Conservation (phyloP, 495 filamentous ascomycete genomes). For the Schizothecium vesticola region DNA sequence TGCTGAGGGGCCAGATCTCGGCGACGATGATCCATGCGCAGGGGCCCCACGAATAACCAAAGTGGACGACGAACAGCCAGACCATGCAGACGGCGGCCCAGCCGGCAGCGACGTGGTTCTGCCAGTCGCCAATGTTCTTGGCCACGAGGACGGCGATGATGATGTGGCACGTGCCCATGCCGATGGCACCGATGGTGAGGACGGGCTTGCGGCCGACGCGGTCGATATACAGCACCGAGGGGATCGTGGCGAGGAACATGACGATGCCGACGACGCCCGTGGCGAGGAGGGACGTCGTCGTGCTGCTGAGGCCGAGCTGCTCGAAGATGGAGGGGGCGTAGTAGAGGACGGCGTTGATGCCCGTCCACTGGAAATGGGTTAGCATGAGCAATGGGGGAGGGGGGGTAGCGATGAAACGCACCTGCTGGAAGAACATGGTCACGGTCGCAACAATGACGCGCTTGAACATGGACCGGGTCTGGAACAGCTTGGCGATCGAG, state of each 20-base stretch:
- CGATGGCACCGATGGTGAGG: slow-evolving; percentile 51
- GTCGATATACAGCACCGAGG: slow-evolving; percentile 62
- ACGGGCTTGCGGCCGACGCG: slow-evolving; percentile 54
- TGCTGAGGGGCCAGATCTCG: slow-evolving; percentile 73
- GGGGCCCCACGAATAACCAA: slow-evolving; percentile 70
- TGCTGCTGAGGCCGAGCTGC: slow-evolving; percentile 58
- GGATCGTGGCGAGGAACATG: slow-evolving; percentile 65
- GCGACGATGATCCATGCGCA: slow-evolving; percentile 68
- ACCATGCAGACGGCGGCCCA: slow-evolving; percentile 79
- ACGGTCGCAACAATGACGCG: slow-evolving; percentile 62
- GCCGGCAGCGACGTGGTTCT: slow-evolving; percentile 55
- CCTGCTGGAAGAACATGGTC: slow-evolving; percentile 70
- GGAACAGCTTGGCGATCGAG: slow-evolving; percentile 67
- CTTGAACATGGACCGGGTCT: slow-evolving; percentile 67
- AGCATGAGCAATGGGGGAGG: too few relatives aligned
- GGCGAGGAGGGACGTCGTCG: slow-evolving; percentile 63
- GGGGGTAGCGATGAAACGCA: background rate
- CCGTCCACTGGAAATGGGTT: slow-evolving; percentile 54
- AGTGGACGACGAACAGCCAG: slow-evolving; percentile 77
- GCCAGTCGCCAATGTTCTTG: slow-evolving; percentile 55
- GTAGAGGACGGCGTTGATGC: slow-evolving; percentile 64
- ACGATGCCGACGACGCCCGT: slow-evolving; percentile 78
- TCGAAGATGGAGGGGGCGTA: slow-evolving; percentile 73
- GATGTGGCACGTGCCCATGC: slow-evolving; percentile 59
- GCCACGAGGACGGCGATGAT: slow-evolving; percentile 72